Percentiles rank a stretch among this genome's conserved stretches.
These are phyloP conservation scores for Pugionium dolabratum DNA, from an alignment of 345 rosid species.

Conservation along the genomic window DNA sequence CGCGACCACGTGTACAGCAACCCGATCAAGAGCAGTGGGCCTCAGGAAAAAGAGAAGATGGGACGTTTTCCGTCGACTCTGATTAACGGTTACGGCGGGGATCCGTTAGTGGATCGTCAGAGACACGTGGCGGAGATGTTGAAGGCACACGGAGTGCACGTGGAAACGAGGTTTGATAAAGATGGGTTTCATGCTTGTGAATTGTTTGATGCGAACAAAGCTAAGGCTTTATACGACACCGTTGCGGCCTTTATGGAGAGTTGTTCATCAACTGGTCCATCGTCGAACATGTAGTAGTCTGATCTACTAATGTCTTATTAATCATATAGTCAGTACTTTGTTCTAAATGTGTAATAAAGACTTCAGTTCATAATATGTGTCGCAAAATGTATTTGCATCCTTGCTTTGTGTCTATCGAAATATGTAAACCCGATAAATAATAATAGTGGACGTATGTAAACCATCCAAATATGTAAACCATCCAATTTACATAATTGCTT, in stretches of 20 bases:
- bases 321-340: too few relatives aligned
- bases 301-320: not conserved
- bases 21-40: constrained; percentile 43
- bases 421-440: too few relatives aligned
- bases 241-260: constrained; percentile 46
- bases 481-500: too few relatives aligned
- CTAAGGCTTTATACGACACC: constrained; percentile 39
- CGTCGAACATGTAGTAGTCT: constrained; percentile 10
- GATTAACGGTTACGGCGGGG: constrained; percentile 62
- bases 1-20: constrained; percentile 80
- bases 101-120: constrained; percentile 74
- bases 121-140: constrained; percentile 56
- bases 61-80: constrained; percentile 54
- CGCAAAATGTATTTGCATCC: too few relatives aligned
- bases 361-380: too few relatives aligned
- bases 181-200: constrained; percentile 75
- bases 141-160: constrained; percentile 59
- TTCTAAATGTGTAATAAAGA: too few relatives aligned
- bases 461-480: too few relatives aligned
- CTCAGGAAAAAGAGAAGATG: constrained; percentile 45
- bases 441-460: too few relatives aligned
- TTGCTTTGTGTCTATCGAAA: too few relatives aligned
- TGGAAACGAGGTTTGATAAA: constrained; percentile 45
- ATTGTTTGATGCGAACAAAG: constrained; percentile 54
- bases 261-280: constrained; percentile 25